Evolutionary conservation across 345 rosid genomes (phyloP).

Genomic region (Chamaenerion angustifolium): DNA sequence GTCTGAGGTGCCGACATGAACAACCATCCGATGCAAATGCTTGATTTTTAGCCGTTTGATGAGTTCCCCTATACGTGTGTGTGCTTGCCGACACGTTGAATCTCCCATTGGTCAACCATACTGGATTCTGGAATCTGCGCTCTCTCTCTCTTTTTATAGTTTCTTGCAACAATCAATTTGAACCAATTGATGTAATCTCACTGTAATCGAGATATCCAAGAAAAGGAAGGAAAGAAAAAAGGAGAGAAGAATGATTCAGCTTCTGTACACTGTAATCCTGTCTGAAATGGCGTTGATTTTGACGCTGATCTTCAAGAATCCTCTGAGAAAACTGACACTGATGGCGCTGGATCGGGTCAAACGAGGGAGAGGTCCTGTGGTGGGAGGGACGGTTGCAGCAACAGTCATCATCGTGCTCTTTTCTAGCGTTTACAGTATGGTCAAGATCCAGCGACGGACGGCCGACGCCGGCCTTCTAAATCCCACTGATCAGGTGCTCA

Average conservation of each 20-base stretch:
- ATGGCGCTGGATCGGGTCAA: conserved; percentile 54
- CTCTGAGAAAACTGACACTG: conserved; percentile 60
- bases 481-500: conserved; percentile 82
- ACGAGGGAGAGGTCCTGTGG: conserved; percentile 72
- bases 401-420: conserved; percentile 45
- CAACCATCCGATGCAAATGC: too few relatives aligned
- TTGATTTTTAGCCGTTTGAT: too few relatives aligned
- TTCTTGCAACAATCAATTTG: too few relatives aligned
- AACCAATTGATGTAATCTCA: too few relatives aligned
- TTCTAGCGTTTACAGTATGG: conserved; percentile 46
- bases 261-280: conserved; percentile 45
- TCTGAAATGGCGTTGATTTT: conserved; percentile 51
- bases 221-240: too few relatives aligned
- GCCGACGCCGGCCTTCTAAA: conserved; percentile 38
- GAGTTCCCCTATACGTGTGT: too few relatives aligned
- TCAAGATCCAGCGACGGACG: conserved; percentile 38
- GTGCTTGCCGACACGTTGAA: too few relatives aligned
- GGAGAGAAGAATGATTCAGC: conserved; percentile 40
- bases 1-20: too few relatives aligned
- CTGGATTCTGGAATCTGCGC: too few relatives aligned
- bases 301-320: conserved; percentile 57
- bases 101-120: too few relatives aligned
- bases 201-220: too few relatives aligned
- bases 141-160: too few relatives aligned
- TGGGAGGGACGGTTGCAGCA: conserved; percentile 45